Conservation (phyloP, 164 flowering plant genomes). For the Buxus sempervirens region DNA sequence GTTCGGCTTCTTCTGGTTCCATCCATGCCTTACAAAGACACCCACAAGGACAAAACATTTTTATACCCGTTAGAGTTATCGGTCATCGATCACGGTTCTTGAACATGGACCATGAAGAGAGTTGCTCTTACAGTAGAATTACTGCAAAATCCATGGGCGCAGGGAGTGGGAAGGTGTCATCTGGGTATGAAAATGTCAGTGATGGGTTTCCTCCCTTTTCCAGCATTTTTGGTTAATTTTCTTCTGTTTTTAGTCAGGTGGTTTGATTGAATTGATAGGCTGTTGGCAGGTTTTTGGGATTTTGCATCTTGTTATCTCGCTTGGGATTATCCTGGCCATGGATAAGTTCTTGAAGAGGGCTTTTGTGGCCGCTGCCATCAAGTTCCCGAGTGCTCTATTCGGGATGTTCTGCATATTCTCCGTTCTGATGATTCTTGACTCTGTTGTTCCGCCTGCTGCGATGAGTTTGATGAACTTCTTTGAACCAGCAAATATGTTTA, state of each 20-base stretch:
- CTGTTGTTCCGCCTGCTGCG: slow-evolving; percentile 60
- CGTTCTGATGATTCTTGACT: slow-evolving; percentile 59
- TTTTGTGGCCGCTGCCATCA: slow-evolving; percentile 74
- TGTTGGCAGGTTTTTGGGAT: slow-evolving; percentile 47
- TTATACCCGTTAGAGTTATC: slow-evolving; percentile 11
- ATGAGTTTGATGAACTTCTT: slow-evolving; percentile 64
- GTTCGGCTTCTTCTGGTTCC: too few relatives aligned
- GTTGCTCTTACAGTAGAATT: slow-evolving; percentile 15
- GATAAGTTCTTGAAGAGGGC: slow-evolving; percentile 75
- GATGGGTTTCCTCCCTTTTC: background rate
- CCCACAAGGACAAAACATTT: slow-evolving; percentile 2
- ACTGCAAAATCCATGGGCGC: slow-evolving; percentile 27
- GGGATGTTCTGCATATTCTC: slow-evolving; percentile 96
- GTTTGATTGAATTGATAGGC: background rate
- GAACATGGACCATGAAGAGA: slow-evolving; percentile 24
- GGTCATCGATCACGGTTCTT: slow-evolving; percentile 26
- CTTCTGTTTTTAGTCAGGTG: background rate
- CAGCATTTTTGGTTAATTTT: background rate
- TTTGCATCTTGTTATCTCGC: slow-evolving; percentile 71
- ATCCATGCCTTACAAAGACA: background rate
- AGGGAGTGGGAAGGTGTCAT: slow-evolving; percentile 25
- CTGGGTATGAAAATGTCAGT: slow-evolving; percentile 40
- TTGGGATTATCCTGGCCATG: slow-evolving; percentile 80
- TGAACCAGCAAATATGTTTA: slow-evolving; percentile 80
- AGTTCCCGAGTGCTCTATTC: slow-evolving; percentile 92